phyloP scores from a whole-genome alignment of 352 stramenopile genomes.

The Phytophthora litchii region DNA sequence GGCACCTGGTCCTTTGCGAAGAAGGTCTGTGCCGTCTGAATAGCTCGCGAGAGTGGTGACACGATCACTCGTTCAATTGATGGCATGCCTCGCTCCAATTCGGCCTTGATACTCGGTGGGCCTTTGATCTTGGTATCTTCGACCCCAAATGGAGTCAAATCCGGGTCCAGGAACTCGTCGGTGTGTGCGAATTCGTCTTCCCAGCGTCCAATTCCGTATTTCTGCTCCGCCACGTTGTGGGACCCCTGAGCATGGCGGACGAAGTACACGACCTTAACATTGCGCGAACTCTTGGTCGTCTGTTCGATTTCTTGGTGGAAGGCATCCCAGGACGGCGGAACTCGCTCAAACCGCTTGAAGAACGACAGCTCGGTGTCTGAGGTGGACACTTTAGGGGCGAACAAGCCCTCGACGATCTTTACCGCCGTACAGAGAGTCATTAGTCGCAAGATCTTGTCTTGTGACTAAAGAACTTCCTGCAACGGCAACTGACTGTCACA shows the following conservation, averaged over 20 bases:
- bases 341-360: conserved; percentile 37
- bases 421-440: background rate
- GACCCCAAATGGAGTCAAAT: conserved; percentile 62
- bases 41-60: conserved; percentile 66
- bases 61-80: conserved; percentile 65
- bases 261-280: conserved; percentile 75
- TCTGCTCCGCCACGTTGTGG: conserved; percentile 64
- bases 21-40: conserved; percentile 70
- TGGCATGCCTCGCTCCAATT: conserved; percentile 65
- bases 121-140: conserved; percentile 53
- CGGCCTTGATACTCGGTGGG: conserved; percentile 31
- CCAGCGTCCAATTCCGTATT: conserved; percentile 57
- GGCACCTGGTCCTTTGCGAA: conserved; percentile 42
- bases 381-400: background rate
- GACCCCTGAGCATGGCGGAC: conserved; percentile 68
- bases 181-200: conserved; percentile 61
- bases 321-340: conserved; percentile 25
- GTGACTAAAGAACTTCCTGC: background rate
- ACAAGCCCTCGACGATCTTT: conserved; percentile 21
- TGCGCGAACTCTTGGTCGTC: conserved; percentile 21
- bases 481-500: conserved; percentile 3
- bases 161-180: conserved; percentile 60
- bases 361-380: conserved; percentile 11
- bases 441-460: background rate
- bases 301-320: conserved; percentile 22